Percentiles rank a stretch among this genome's conserved stretches.
Evolutionary conservation across 2,329 filamentous ascomycete genomes (phyloP).

Genomic region (Epichloe sibirici): DNA sequence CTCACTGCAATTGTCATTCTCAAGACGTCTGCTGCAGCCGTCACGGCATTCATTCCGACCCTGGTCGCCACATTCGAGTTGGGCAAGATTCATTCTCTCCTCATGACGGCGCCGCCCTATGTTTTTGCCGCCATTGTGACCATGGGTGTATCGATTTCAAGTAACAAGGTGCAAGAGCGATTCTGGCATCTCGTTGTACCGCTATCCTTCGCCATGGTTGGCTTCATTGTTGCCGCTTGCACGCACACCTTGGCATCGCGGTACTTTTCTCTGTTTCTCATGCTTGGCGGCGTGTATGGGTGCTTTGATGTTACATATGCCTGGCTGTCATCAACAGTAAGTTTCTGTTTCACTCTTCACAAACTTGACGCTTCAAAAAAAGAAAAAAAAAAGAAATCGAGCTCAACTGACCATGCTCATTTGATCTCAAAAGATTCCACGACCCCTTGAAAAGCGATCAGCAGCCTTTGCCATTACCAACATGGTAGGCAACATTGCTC

Average conservation of each 20-base stretch:
- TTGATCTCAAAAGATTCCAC: not conserved
- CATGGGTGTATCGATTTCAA: conserved; percentile 55
- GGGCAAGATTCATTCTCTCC: conserved; percentile 34
- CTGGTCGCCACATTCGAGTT: conserved; percentile 14
- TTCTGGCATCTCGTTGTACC: conserved; percentile 56
- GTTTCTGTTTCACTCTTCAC: not conserved
- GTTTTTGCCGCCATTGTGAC: conserved; percentile 49
- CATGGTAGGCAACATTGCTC: conserved; percentile 6
- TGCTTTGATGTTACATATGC: conserved; percentile 4
- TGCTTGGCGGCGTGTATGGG: conserved; percentile 6
- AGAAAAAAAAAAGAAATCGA: not conserved
- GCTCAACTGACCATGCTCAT: not conserved
- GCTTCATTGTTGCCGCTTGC: conserved; percentile 56
- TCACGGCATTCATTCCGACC: conserved; percentile 7
- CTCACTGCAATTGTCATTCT: conserved; percentile 7
- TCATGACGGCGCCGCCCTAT: conserved; percentile 54
- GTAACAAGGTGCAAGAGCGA: conserved; percentile 57
- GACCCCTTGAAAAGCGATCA: conserved; percentile 5
- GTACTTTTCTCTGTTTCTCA: conserved; percentile 5
- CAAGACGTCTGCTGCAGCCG: conserved; percentile 8
- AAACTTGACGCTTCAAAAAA: too few relatives aligned
- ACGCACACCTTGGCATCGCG: conserved; percentile 24
- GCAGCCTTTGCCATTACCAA: conserved; percentile 5
- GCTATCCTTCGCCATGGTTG: conserved; percentile 45
- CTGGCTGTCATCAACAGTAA: conserved; percentile 6